Conservation (phyloP, 2,329 filamentous ascomycete genomes). For the Juglanconis sp. region DNA sequence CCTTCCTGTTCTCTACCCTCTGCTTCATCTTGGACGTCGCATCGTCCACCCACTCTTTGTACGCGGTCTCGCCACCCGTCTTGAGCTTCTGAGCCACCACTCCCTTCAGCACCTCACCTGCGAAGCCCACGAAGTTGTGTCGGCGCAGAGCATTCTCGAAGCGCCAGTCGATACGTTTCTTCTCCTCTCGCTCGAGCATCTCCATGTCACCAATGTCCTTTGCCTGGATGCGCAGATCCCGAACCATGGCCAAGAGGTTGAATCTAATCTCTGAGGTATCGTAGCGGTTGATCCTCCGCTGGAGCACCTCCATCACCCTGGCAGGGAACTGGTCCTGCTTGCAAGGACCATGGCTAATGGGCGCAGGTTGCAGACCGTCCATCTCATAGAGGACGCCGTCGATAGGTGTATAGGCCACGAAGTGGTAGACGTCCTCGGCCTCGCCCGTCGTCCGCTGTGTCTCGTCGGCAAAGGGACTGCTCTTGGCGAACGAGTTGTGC, state of each 20-base stretch:
- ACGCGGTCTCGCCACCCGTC: conserved; percentile 60
- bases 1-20: conserved; percentile 31
- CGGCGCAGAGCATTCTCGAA: conserved; percentile 91
- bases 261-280: conserved; percentile 87
- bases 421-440: conserved; percentile 92
- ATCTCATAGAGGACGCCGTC: conserved; percentile 84
- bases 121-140: conserved; percentile 96
- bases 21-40: conserved; percentile 33
- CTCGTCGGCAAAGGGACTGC: conserved; percentile 90
- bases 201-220: conserved; percentile 80
- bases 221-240: conserved; percentile 75
- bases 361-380: conserved; percentile 88
- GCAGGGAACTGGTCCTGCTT: conserved; percentile 67
- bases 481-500: conserved; percentile 87
- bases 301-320: conserved; percentile 82
- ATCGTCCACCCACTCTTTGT: conserved; percentile 70
- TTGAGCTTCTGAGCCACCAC: conserved; percentile 74
- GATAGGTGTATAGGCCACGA: conserved; percentile 88
- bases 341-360: conserved; percentile 83
- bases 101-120: conserved; percentile 83
- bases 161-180: conserved; percentile 80
- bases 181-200: conserved; percentile 72
- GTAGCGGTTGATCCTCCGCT: conserved; percentile 79
- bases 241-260: conserved; percentile 89
- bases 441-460: conserved; percentile 67